Evolutionary conservation across 345 rosid species (phyloP).

Genomic region (Stellera chamaejasme): DNA sequence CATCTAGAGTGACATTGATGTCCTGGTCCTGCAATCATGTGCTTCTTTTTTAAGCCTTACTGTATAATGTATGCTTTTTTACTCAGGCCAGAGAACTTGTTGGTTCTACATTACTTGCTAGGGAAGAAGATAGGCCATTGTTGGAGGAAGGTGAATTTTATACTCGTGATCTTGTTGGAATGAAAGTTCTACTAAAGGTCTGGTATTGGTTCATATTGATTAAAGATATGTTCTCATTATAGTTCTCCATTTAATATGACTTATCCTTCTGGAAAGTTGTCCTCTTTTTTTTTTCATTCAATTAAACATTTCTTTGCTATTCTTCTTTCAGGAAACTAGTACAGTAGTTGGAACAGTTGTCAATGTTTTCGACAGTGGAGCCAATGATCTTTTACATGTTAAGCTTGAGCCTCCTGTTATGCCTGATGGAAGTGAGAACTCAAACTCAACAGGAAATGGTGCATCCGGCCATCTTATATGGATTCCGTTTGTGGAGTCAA

Average conservation of each 20-base stretch:
- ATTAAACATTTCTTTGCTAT: constrained; percentile 1
- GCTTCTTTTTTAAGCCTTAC: no score
- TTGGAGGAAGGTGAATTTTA: constrained; percentile 78
- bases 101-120: constrained; percentile 74
- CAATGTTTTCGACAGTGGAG: constrained; percentile 70
- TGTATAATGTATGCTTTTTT: neutral
- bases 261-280: neutral
- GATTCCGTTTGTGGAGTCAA: constrained; percentile 84
- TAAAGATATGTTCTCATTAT: neutral
- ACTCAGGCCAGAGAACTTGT: constrained; percentile 72
- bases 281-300: neutral
- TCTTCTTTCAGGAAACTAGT: constrained; percentile 54
- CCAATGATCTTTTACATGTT: constrained; percentile 71
- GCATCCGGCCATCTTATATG: constrained; percentile 49
- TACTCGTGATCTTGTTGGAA: constrained; percentile 79
- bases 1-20: no score
- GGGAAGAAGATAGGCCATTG: constrained; percentile 70
- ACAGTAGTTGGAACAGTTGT: constrained; percentile 72
- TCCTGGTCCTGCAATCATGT: no score
- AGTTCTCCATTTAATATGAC: neutral
- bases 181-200: constrained; percentile 69
- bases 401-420: constrained; percentile 38
- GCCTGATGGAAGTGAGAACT: constrained; percentile 29
- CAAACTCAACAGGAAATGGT: constrained; percentile 22
- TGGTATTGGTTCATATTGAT: neutral